Evolutionary conservation across 2,329 filamentous ascomycete species (phyloP).

Genomic region (Colletotrichum theobromicola): DNA sequence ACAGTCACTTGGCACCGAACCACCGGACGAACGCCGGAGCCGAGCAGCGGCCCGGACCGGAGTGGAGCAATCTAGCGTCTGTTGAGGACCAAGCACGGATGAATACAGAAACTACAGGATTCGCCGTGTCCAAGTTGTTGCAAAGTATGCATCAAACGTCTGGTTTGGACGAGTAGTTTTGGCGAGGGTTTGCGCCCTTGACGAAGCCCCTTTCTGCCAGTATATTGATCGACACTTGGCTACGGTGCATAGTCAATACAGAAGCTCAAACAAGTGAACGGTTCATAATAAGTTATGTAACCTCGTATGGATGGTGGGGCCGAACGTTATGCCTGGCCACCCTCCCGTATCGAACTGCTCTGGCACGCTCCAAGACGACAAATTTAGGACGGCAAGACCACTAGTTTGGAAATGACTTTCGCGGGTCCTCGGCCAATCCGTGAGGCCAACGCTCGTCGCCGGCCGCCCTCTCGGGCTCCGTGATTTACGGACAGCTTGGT

Average conservation of each 20-base stretch:
- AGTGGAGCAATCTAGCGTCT: neutral
- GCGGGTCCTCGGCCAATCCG: neutral
- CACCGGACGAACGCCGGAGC: neutral
- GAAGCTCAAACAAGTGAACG: neutral
- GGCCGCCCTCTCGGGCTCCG: neutral
- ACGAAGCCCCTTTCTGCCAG: neutral
- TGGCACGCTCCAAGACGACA: neutral
- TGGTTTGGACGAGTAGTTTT: fast-evolving
- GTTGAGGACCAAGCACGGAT: neutral
- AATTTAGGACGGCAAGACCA: neutral
- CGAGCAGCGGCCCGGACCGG: neutral
- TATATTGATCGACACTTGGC: neutral
- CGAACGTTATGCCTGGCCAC: neutral
- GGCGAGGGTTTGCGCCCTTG: neutral
- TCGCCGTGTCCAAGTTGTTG: neutral
- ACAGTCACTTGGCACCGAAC: neutral
- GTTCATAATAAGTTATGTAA: neutral
- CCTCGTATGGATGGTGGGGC: neutral
- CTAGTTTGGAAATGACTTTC: neutral
- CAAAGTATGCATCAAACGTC: fast-evolving
- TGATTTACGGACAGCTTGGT: neutral
- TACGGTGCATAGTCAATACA: neutral
- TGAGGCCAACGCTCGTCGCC: neutral
- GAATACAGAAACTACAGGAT: neutral
- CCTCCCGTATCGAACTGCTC: neutral